Conservation (phyloP, 345 rosid species). For the Psidium guajava region DNA sequence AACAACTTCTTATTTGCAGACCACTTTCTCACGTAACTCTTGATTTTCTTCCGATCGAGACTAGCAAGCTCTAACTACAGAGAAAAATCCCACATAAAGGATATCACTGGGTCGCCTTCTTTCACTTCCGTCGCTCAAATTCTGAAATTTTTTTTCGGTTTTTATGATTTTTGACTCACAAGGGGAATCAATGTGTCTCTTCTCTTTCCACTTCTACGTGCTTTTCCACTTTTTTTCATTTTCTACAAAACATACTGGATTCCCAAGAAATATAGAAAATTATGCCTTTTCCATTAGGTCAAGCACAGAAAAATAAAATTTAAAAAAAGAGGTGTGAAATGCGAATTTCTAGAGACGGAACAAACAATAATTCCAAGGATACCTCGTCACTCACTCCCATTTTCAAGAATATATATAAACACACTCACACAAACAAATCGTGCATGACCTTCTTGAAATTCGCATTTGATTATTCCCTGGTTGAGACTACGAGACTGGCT, state of each 20-base stretch:
- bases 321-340: neutral
- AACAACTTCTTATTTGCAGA: rapidly evolving
- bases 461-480: neutral
- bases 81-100: neutral
- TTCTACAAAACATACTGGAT: neutral
- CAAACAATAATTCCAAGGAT: neutral
- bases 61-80: neutral
- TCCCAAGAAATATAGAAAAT: neutral
- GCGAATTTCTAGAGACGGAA: neutral
- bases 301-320: neutral
- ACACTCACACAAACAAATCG: neutral
- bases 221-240: no score
- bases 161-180: neutral
- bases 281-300: neutral
- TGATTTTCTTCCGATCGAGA: rapidly evolving
- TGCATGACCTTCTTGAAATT: neutral
- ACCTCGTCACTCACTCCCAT: neutral
- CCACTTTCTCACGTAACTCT: rapidly evolving
- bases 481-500: neutral
- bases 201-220: no score
- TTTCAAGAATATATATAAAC: neutral
- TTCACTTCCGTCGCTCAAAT: neutral
- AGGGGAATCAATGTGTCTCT: neutral
- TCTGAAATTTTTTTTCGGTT: neutral
- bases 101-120: neutral